These are phyloP conservation scores for Trifolium dubium DNA, from an alignment of 306 rosid genomes.

Conservation along the genomic window DNA sequence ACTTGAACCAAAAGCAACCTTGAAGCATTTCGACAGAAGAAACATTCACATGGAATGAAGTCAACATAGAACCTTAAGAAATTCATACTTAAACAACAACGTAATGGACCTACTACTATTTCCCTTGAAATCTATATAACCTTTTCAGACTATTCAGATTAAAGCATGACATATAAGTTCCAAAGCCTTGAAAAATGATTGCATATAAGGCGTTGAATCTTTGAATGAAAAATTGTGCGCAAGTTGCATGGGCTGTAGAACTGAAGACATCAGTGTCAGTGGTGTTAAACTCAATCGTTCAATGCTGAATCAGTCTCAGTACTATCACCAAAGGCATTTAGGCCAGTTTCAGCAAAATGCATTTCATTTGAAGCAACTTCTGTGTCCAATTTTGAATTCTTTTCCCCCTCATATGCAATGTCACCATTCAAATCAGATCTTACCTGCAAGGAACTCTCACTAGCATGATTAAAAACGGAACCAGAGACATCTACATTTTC, in stretches of 20 bases:
- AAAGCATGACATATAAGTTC: constrained; percentile 40
- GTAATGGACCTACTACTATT: constrained; percentile 42
- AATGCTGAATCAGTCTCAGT: constrained; percentile 44
- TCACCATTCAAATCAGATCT: constrained; percentile 48
- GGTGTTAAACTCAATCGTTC: constrained; percentile 45
- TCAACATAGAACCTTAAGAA: constrained; percentile 38
- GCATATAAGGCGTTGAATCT: constrained; percentile 41
- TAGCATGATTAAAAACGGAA: constrained; percentile 43
- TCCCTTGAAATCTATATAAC: constrained; percentile 42
- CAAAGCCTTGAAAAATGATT: constrained; percentile 55
- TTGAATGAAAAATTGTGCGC: constrained; percentile 30
- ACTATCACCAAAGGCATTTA: constrained; percentile 48
- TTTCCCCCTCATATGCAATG: constrained; percentile 35
- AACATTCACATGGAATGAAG: constrained; percentile 37
- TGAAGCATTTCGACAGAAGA: constrained; percentile 45
- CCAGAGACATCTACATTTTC: constrained; percentile 41
- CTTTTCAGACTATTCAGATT: constrained; percentile 51
- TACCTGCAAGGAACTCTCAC: constrained; percentile 43
- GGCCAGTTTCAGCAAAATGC: constrained; percentile 43
- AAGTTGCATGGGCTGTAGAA: constrained; percentile 36
- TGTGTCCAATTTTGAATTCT: constrained; percentile 28
- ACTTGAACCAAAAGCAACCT: constrained; percentile 42
- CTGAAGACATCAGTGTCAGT: constrained; percentile 17
- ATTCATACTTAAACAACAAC: constrained; percentile 37
- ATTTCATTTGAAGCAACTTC: constrained; percentile 51